Percentiles rank a stretch among this genome's conserved stretches.
phyloP scores from a whole-genome alignment of 805 yeast genomes.

The Saturnispora sekii region DNA sequence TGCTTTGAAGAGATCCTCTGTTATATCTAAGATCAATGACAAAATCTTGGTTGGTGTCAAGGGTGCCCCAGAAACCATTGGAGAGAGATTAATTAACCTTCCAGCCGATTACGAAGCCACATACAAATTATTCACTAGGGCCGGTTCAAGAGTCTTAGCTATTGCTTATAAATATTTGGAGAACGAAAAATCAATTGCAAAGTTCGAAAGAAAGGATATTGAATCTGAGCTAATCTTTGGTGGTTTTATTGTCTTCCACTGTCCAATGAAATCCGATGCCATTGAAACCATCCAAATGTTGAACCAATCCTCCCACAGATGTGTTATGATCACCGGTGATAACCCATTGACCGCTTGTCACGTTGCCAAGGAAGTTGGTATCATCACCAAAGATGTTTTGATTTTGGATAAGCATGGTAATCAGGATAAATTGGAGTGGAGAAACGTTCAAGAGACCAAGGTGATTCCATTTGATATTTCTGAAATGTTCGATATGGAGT shows the following conservation, averaged over 20 bases:
- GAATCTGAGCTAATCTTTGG: slow-evolving; percentile 72
- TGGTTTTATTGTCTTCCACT: slow-evolving; percentile 93
- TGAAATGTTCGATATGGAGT: slow-evolving; percentile 42
- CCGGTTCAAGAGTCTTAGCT: slow-evolving; percentile 96
- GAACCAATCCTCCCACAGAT: slow-evolving; percentile 91
- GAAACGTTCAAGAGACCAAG: slow-evolving; percentile 69
- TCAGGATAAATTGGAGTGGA: slow-evolving; percentile 63
- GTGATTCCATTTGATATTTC: slow-evolving; percentile 57
- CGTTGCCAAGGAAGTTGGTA: slow-evolving; percentile 88
- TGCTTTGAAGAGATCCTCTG: slow-evolving; percentile 88
- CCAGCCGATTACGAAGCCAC: slow-evolving; percentile 78
- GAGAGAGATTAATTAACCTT: slow-evolving; percentile 56
- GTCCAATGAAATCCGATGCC: slow-evolving; percentile 94
- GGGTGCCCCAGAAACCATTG: slow-evolving; percentile 97
- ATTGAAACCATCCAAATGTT: slow-evolving; percentile 83
- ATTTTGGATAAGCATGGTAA: slow-evolving; percentile 65
- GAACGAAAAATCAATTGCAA: slow-evolving; percentile 38
- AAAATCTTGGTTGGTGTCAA: slow-evolving; percentile 73
- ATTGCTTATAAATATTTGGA: slow-evolving; percentile 71
- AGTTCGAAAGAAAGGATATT: slow-evolving; percentile 62
- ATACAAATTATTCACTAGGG: slow-evolving; percentile 83
- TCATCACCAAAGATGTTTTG: slow-evolving; percentile 73
- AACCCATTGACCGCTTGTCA: slow-evolving; percentile 97
- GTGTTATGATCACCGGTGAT: slow-evolving; percentile 98
- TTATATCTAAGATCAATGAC: slow-evolving; percentile 50